Evolutionary conservation across 495 filamentous ascomycete species (phyloP), one percentile per base, ranked within the genome.

Genomic region (Tetracladium setigerum): DNA sequence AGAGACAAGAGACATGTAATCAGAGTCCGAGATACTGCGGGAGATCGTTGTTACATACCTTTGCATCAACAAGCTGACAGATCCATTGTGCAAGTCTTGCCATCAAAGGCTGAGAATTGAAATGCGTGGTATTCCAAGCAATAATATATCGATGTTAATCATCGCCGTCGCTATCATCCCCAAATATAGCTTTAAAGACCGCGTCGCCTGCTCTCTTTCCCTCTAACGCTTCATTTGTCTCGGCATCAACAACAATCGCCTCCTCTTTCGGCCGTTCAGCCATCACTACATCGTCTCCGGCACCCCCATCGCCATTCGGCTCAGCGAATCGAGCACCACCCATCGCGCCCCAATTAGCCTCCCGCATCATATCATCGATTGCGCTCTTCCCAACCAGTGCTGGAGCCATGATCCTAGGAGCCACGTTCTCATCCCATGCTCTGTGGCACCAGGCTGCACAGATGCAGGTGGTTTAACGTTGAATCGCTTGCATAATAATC

Each of bases 141-240:
- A 7, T 3, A 3, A 27, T 27, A 27, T 7, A 27, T 12, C 4
- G 27, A 24, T 33, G 13, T 46, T 60, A 63, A n/a, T 77, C 72
- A 12, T 87, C 83, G 51, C 90, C 83, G 56, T 87, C 84, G 46
- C 83, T 86, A 60, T 83, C 81, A 64, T 86, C 87, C 8, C 91
- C 92, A 72, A 98, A 98, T 13, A 98, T 89, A 16, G 88, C 88
- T 61, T 82, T 86, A 58, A 98, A 94, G 3, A 96, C 82, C n/a
- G 84, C 88, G 38, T 95, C 91, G 2, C 83, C 83, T 4, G 90
- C 87, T 46, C 81, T 81, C 54, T 84, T 74, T 0, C 76, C 86
- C 55, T 95, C 90, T 24, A 98, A 57, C 12, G 92, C 91, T 49
- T 92, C 87, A 60, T 96, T 98, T 44, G 70, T 76, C 47, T 87